phyloP scores from a whole-genome alignment of 2,329 filamentous ascomycete species.

The Alternaria gansuensis region DNA sequence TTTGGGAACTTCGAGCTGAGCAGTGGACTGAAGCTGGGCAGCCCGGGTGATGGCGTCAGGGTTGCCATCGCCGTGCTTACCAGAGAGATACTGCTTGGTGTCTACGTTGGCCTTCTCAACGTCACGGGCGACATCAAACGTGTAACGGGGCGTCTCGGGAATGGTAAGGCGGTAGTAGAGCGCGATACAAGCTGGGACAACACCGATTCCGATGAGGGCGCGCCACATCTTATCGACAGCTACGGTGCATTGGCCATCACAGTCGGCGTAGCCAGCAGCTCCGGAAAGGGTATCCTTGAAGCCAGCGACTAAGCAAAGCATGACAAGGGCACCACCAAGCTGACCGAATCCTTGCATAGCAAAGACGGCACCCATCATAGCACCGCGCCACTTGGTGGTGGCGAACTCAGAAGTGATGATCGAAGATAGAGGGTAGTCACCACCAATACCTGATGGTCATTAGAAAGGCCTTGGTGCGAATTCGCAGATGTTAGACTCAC shows the following conservation, averaged over 20 bases:
- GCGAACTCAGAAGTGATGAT: conserved; percentile 74
- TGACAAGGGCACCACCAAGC: conserved; percentile 50
- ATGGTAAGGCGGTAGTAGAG: conserved; percentile 56
- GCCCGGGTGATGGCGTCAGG: conserved; percentile 74
- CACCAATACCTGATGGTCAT: conserved; percentile 58
- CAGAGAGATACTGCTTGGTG: conserved; percentile 75
- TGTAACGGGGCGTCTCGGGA: conserved; percentile 55
- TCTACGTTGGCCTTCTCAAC: conserved; percentile 69
- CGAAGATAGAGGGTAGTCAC: conserved; percentile 82
- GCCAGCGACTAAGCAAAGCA: conserved; percentile 44
- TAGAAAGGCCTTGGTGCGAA: conserved; percentile 42
- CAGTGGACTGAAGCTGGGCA: conserved; percentile 63
- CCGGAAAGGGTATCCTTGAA: conserved; percentile 43
- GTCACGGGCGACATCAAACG: conserved; percentile 54
- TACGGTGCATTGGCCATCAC: conserved; percentile 43
- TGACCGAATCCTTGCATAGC: conserved; percentile 57
- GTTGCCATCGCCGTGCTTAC: conserved; percentile 67
- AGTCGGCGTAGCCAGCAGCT: conserved; percentile 34
- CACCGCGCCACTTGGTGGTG: conserved; percentile 53
- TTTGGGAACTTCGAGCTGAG: conserved; percentile 70
- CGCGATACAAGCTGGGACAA: conserved; percentile 54
- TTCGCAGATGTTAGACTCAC: conserved; percentile 43
- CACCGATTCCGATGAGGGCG: conserved; percentile 54
- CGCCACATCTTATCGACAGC: conserved; percentile 56
- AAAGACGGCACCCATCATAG: conserved; percentile 57